Evolutionary conservation across 805 yeast species (phyloP).

Genomic region (Ogataea siamensis): DNA sequence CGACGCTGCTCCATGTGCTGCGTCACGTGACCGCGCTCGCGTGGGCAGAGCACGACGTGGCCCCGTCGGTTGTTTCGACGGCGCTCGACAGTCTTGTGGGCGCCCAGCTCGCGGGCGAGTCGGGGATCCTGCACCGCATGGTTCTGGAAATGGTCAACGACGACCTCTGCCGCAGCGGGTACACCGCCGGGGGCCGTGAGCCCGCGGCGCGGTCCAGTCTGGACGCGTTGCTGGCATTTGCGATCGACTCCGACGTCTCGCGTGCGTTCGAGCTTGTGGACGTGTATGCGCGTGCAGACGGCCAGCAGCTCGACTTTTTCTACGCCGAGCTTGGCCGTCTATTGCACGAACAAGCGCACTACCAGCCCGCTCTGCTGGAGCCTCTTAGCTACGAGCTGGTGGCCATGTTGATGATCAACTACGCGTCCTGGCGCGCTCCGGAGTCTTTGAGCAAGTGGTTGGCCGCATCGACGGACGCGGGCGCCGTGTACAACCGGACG

Average conservation of each 20-base stretch:
- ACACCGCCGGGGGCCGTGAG: slow-evolving; percentile 3
- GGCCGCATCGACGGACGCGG: slow-evolving; percentile 17
- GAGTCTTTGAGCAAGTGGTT: slow-evolving; percentile 26
- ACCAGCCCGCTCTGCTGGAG: slow-evolving; percentile 18
- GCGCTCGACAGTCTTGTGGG: slow-evolving; percentile 23
- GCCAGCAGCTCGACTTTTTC: slow-evolving; percentile 25
- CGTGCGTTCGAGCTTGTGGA: slow-evolving; percentile 24
- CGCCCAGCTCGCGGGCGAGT: slow-evolving; percentile 23
- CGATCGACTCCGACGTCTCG: slow-evolving; percentile 12
- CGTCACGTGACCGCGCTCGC: slow-evolving; percentile 19
- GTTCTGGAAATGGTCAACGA: slow-evolving; percentile 19
- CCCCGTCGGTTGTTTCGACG: slow-evolving; percentile 14
- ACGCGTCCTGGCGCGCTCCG: slow-evolving; percentile 23
- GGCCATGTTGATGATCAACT: slow-evolving; percentile 25
- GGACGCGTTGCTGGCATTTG: slow-evolving; percentile 11
- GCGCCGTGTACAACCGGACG: slow-evolving; percentile 22
- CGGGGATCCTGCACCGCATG: slow-evolving; percentile 18
- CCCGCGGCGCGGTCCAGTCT: slow-evolving; percentile 5
- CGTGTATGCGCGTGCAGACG: slow-evolving; percentile 18
- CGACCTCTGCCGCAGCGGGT: slow-evolving; percentile 14
- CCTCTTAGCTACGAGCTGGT: slow-evolving; percentile 24
- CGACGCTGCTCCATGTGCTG: slow-evolving; percentile 50
- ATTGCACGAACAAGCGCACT: slow-evolving; percentile 10
- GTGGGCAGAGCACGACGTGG: slow-evolving; percentile 18
- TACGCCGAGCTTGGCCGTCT: slow-evolving; percentile 20